Evolutionary conservation across 768 basidiomycete genomes (phyloP).

Genomic region (Xerocomellus dryophilus): DNA sequence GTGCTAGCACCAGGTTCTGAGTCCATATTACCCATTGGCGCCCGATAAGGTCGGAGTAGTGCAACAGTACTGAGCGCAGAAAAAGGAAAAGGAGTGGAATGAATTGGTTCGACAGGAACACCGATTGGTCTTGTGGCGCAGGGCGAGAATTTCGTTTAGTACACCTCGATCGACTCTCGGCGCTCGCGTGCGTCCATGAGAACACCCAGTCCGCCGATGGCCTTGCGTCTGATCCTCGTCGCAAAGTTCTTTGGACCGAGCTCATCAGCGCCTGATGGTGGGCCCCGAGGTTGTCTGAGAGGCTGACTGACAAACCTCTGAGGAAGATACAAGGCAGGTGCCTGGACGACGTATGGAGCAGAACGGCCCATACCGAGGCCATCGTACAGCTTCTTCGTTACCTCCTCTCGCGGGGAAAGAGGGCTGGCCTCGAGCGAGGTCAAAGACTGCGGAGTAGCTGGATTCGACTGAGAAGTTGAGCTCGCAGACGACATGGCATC

Average conservation of each 20-base stretch:
- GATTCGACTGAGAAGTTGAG: constrained; percentile 64
- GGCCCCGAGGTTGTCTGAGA: constrained; percentile 82
- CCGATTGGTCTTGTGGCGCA: constrained; percentile 5
- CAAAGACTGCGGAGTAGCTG: constrained; percentile 71
- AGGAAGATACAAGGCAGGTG: constrained; percentile 30
- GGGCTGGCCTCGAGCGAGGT: constrained; percentile 51
- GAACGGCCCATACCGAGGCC: constrained; percentile 83
- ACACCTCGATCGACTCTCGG: constrained; percentile 70
- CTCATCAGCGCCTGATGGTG: constrained; percentile 83
- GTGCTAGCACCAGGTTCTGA: constrained; percentile 25
- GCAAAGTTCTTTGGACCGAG: constrained; percentile 89
- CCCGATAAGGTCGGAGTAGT: constrained; percentile 8
- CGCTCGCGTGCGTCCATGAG: constrained; percentile 81
- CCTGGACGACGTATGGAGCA: constrained; percentile 34
- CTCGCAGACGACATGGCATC: constrained; percentile 57
- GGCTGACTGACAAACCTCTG: constrained; percentile 67
- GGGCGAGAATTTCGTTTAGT: constrained; percentile 37
- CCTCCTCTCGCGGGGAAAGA: constrained; percentile 85
- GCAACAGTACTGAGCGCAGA: constrained; percentile 14
- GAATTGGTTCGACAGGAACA: constrained; percentile 15
- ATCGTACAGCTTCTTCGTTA: constrained; percentile 81
- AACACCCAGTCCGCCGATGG: constrained; percentile 75
- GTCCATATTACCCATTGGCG: constrained; percentile 18
- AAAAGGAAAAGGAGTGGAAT: constrained; percentile 20
- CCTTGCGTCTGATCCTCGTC: constrained; percentile 77